Conservation (phyloP, 306 rosid species). For the Oemleria cerasiformis region DNA sequence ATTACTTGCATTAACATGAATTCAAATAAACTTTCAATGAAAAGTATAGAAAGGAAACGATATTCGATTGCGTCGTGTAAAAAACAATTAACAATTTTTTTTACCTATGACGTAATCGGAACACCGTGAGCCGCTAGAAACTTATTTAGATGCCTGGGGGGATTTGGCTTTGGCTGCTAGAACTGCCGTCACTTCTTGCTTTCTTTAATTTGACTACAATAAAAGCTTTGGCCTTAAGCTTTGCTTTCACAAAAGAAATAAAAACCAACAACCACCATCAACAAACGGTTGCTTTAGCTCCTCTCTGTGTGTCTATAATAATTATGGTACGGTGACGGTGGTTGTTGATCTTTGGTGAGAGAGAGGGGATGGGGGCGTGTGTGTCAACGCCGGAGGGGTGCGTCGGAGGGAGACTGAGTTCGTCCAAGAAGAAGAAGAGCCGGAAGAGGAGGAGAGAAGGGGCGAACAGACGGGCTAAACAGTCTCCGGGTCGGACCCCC, state of each 20-base stretch:
- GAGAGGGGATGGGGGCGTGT: constrained; percentile 74
- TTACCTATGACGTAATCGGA: too few relatives aligned
- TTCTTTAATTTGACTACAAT: not conserved
- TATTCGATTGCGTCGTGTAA: too few relatives aligned
- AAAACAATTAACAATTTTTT: too few relatives aligned
- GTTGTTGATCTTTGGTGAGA: constrained; percentile 22
- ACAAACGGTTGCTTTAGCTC: constrained; percentile 29
- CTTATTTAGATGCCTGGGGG: constrained; percentile 12
- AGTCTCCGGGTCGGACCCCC: constrained; percentile 27
- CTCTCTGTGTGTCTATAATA: constrained; percentile 22
- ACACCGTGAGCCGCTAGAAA: not conserved
- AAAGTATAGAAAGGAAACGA: too few relatives aligned
- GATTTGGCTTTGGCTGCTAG: constrained; percentile 23
- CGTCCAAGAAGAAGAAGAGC: constrained; percentile 40
- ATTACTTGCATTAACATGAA: too few relatives aligned
- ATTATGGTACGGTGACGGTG: constrained; percentile 19
- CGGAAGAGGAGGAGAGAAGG: constrained; percentile 43
- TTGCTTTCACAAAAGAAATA: constrained; percentile 12
- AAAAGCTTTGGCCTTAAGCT: constrained; percentile 11
- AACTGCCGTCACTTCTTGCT: constrained; percentile 25
- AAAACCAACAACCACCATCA: not conserved
- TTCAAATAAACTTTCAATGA: too few relatives aligned
- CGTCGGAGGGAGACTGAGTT: constrained; percentile 48
- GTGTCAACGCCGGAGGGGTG: constrained; percentile 69
- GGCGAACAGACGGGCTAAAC: constrained; percentile 34